Percentiles rank a stretch among this genome's conserved stretches.
Evolutionary conservation across 306 rosid genomes (phyloP).

Genomic region (Chamaecrista fasciculata): DNA sequence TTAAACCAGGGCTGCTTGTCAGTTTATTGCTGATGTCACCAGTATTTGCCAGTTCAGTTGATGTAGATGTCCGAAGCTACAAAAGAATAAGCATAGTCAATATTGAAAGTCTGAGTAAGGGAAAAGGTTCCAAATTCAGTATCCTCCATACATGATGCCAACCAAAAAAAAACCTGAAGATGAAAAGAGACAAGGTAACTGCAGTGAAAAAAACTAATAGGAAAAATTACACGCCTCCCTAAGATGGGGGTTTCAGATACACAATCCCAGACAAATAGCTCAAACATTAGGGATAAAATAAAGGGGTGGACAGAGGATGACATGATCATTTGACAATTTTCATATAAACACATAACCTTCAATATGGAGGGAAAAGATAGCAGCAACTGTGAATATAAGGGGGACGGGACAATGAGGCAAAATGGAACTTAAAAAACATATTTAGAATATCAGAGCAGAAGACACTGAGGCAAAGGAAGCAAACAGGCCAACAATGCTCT

Average conservation of each 20-base stretch:
- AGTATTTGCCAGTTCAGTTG: constrained; percentile 22
- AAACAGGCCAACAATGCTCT: neutral
- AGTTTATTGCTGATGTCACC: constrained; percentile 17
- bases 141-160: neutral
- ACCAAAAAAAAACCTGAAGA: neutral
- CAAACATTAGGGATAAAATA: neutral
- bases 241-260: constrained; percentile 11
- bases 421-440: neutral
- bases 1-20: constrained; percentile 19
- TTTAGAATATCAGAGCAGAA: neutral
- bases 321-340: neutral
- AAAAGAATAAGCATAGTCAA: constrained; percentile 9
- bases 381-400: neutral
- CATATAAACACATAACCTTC: constrained; percentile 11
- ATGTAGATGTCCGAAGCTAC: constrained; percentile 32
- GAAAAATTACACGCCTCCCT: neutral
- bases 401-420: no score
- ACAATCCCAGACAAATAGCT: constrained; percentile 1
- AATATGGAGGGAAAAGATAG: neutral
- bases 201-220: neutral
- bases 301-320: neutral
- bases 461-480: neutral
- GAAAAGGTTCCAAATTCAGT: constrained; percentile 19
- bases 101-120: neutral
- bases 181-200: neutral